Evolutionary conservation across 257 asterid species (phyloP), one percentile per base, ranked within the genome.

Genomic region (Solanum paucissectum): DNA sequence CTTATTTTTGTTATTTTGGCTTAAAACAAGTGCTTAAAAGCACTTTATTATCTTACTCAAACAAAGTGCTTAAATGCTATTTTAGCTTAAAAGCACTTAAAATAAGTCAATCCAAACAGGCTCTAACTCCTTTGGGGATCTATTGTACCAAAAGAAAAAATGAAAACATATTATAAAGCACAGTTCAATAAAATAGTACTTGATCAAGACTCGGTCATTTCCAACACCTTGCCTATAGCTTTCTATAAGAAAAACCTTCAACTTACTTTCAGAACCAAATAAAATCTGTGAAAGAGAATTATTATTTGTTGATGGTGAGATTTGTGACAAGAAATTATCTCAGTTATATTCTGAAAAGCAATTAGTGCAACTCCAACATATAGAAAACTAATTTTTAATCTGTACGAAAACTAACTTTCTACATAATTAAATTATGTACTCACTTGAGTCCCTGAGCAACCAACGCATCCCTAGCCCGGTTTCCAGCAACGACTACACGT

Each of bases 391-490:
- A 25, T 25, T 77, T 42, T 38, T 40, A 76, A 77, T 79, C 85
- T 44, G n/a, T 49, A 82, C 5, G 6, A 58, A 66, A 44, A 58
- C 37, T 64, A 27, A 77, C 68, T 73, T 38, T 37, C 21, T 12
- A 85, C 77, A 38, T 29, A 74, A 64, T 52, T 6, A 88, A 29
- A 72, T 38, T 68, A 79, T 62, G 86, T 72, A 90, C 96, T 93
- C 90, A 97, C 99, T 95, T 97, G 62, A 97, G 97, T 87, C 99
- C 99, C 94, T 97, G 99, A 7, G 97, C 99, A 91, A 97, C 99
- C 86, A 97, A 95, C 23, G 98, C 98, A 92, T 97, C 99, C 90
- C 99, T 94, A 84, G 98, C 98, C 85, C 99, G 93, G 91, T 95
- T 97, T 87, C 99, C 98, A 9, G 99, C 98, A 92, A 90, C 98